A percentile compares a stretch with the other conserved stretches of the same genome.
These are phyloP conservation scores for Apiotrichum mycotoxinovorans DNA, from an alignment of 1,284 basidiomycete species.

Conservation along the genomic window DNA sequence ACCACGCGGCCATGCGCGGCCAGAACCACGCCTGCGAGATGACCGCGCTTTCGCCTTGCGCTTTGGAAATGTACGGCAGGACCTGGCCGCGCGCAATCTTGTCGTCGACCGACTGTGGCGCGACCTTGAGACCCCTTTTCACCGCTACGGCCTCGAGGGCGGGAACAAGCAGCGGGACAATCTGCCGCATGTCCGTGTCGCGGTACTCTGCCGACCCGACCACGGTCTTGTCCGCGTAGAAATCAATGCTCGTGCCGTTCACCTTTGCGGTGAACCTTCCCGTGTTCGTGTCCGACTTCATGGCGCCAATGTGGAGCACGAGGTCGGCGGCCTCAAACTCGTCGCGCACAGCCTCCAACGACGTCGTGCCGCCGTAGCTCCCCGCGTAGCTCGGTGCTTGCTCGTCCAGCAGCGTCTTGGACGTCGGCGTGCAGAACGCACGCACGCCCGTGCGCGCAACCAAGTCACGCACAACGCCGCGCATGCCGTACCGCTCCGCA, in stretches of 20 bases:
- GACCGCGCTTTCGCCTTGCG: constrained; percentile 28
- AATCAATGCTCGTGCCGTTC: constrained; percentile 61
- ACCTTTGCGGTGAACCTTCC: constrained; percentile 55
- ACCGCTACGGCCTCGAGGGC: constrained; percentile 34
- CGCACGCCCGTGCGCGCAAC: constrained; percentile 65
- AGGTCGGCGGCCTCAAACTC: constrained; percentile 78
- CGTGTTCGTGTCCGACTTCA: constrained; percentile 82
- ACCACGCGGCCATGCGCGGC: constrained; percentile 76
- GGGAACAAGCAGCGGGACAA: constrained; percentile 49
- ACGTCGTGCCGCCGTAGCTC: constrained; percentile 75
- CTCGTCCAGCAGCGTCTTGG: constrained; percentile 80
- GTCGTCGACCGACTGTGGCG: constrained; percentile 28
- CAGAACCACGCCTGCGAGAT: constrained; percentile 80
- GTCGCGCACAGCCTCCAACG: constrained; percentile 65
- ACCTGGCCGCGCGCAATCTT: constrained; percentile 31
- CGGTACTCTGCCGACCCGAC: constrained; percentile 55
- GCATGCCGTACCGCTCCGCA: constrained; percentile 72
- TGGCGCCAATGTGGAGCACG: constrained; percentile 74
- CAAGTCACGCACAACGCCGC: constrained; percentile 66
- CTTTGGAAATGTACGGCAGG: constrained; percentile 24
- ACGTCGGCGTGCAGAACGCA: constrained; percentile 66
- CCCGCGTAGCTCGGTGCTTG: constrained; percentile 77
- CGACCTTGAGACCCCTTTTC: constrained; percentile 17
- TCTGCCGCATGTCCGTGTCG: constrained; percentile 51
- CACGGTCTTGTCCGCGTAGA: constrained; percentile 76